Conservation (phyloP, 1,284 basidiomycete species). For the Singerocomus inundabilis region DNA sequence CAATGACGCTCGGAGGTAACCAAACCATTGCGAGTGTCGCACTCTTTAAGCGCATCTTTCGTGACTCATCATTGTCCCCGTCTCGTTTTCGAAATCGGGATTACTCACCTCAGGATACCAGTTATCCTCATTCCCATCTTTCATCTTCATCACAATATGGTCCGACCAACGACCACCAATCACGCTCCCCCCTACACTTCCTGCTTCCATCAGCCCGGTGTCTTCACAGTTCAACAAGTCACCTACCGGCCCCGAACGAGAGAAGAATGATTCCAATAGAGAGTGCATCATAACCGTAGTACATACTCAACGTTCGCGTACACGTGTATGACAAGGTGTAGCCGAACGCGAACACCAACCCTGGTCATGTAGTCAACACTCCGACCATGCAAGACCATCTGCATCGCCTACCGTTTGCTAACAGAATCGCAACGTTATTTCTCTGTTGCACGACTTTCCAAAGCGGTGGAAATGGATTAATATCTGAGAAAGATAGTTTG, state of each 20-base stretch:
- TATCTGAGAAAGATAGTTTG: slow-evolving; percentile 62
- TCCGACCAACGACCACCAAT: slow-evolving; percentile 81
- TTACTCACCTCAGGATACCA: slow-evolving; percentile 64
- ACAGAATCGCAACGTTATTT: slow-evolving; percentile 68
- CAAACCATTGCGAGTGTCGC: slow-evolving; percentile 53
- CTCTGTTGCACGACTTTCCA: slow-evolving; percentile 53
- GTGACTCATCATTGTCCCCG: background rate
- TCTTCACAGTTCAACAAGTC: background rate
- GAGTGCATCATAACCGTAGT: slow-evolving; percentile 70
- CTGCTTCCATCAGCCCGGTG: slow-evolving; percentile 32
- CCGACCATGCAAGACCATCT: background rate
- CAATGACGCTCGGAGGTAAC: slow-evolving; percentile 59
- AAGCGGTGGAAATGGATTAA: slow-evolving; percentile 71
- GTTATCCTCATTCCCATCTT: slow-evolving; percentile 57
- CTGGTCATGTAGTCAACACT: slow-evolving; percentile 35
- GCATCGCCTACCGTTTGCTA: slow-evolving; percentile 62
- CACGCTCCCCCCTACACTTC: slow-evolving; percentile 67
- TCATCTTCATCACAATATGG: slow-evolving; percentile 53
- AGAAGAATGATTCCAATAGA: slow-evolving; percentile 76
- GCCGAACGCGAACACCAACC: slow-evolving; percentile 70
- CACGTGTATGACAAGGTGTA: slow-evolving; percentile 74
- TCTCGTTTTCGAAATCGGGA: background rate
- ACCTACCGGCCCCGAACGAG: slow-evolving; percentile 66
- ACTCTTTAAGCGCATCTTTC: slow-evolving; percentile 71
- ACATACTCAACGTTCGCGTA: slow-evolving; percentile 59